These are phyloP conservation scores for Neopestalotiopsis clavispora DNA, from an alignment of 2,329 filamentous ascomycete genomes.

Conservation along the genomic window DNA sequence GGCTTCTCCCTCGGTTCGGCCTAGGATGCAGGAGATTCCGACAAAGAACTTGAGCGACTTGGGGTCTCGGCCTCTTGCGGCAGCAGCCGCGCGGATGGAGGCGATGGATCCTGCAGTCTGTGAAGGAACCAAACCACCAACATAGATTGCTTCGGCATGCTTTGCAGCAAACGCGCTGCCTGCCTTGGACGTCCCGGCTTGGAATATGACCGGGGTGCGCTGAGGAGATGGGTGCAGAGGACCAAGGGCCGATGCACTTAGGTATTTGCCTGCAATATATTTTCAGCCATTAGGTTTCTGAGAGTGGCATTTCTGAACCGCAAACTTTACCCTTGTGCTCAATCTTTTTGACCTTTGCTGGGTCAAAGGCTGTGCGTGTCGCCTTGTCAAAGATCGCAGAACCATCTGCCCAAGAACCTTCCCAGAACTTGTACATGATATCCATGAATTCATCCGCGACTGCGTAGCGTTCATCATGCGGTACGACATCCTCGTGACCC, in stretches of 20 bases:
- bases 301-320: background rate
- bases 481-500: conserved; percentile 19
- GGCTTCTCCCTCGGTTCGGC: conserved; percentile 26
- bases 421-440: conserved; percentile 26
- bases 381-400: conserved; percentile 18
- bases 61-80: conserved; percentile 24
- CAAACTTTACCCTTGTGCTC: conserved; percentile 19
- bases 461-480: conserved; percentile 28
- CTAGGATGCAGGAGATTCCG: conserved; percentile 25
- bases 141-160: conserved; percentile 29
- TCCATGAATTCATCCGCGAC: conserved; percentile 28
- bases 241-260: conserved; percentile 15
- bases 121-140: conserved; percentile 24
- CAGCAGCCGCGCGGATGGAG: conserved; percentile 23
- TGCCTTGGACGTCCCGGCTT: conserved; percentile 28
- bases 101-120: conserved; percentile 21
- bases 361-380: conserved; percentile 9
- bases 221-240: conserved; percentile 19
- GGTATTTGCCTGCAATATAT: conserved; percentile 14
- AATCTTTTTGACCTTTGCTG: conserved; percentile 20
- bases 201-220: conserved; percentile 28
- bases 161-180: conserved; percentile 27
- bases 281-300: too few species aligned
- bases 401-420: conserved; percentile 20
- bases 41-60: conserved; percentile 27